Evolutionary conservation across 768 basidiomycete genomes (phyloP), one percentile per base, ranked within the genome.

Genomic region (Boletellus emodensis): DNA sequence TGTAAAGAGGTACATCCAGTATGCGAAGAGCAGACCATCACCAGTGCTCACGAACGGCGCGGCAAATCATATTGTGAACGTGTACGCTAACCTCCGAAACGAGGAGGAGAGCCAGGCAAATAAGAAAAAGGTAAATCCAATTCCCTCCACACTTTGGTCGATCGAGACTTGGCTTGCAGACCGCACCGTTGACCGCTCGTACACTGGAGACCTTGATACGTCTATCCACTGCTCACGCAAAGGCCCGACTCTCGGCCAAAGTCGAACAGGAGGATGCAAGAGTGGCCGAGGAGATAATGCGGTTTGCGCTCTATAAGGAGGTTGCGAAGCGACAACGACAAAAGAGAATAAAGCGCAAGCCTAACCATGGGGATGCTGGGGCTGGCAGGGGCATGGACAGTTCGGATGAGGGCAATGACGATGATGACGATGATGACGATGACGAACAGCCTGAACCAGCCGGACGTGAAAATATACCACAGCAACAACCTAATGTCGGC

Each of bases 191-290:
- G 59, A 99, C 96, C 3, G 95, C 96, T 17, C 94, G 96, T 79
- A 96, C 96, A 3, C 83, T 99, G 52, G 96, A 99, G 71, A 99
- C 96, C 0, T 80, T 99, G 42, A 99, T 99, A 68, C 96, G 96
- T 75, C 80, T 99, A 9, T 84, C 96, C 5, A 99, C 95, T 15
- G 96, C 96, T 1, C 96, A 99, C 70, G 96, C 96, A 40, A 99
- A 99, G 70, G 84, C 93, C 14, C 85, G 95, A 17, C 77, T 99
- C 9, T 94, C 94, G 8, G 52, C 80, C 39, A 88, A 88, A 57
- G 90, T 99, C 11, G 84, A 90, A 61, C 80, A 86, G 63, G 72
- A 75, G 3, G 96, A 99, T 72, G 94, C 96, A 15, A 78, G 77
- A 59, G 85, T 87, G 37, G 96, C 96, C 3, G 94, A 99, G 67